Evolutionary conservation across 2,329 filamentous ascomycete genomes (phyloP).

Genomic region (Aspergillus floridensis): DNA sequence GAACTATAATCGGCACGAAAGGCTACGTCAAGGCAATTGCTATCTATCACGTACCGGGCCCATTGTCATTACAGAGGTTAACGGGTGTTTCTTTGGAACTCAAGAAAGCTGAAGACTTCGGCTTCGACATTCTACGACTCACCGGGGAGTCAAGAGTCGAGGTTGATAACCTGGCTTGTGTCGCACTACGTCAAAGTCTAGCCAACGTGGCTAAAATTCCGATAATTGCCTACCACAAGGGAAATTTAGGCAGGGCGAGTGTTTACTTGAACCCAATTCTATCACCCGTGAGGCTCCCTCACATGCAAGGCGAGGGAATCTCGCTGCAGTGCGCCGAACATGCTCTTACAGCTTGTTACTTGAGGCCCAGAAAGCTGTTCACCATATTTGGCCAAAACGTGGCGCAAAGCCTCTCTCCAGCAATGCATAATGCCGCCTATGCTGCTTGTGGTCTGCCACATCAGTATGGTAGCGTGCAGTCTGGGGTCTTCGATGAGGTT

Average conservation of each 20-base stretch:
- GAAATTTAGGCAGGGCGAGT: background rate
- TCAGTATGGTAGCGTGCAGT: conserved; percentile 11
- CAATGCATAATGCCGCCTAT: conserved; percentile 28
- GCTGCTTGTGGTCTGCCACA: conserved; percentile 24
- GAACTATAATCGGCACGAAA: background rate
- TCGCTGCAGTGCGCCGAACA: background rate
- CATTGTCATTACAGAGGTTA: background rate
- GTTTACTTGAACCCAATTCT: background rate
- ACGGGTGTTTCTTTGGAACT: background rate
- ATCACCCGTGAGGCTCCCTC: background rate
- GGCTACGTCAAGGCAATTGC: background rate
- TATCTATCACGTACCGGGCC: background rate
- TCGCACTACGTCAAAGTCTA: background rate
- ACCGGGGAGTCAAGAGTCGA: background rate
- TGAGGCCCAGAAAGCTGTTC: conserved; percentile 9
- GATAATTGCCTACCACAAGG: background rate
- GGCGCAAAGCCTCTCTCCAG: conserved; percentile 24
- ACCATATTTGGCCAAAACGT: conserved; percentile 25
- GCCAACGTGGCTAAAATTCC: background rate
- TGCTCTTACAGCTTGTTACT: background rate
- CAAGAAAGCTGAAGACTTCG: background rate
- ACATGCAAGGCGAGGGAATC: background rate
- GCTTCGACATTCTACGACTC: background rate
- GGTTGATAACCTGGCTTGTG: background rate
- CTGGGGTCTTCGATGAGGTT: conserved; percentile 11